Evolutionary conservation across 176 grass and related monocot genomes (phyloP).

Genomic region (Cenchrus purpureus): DNA sequence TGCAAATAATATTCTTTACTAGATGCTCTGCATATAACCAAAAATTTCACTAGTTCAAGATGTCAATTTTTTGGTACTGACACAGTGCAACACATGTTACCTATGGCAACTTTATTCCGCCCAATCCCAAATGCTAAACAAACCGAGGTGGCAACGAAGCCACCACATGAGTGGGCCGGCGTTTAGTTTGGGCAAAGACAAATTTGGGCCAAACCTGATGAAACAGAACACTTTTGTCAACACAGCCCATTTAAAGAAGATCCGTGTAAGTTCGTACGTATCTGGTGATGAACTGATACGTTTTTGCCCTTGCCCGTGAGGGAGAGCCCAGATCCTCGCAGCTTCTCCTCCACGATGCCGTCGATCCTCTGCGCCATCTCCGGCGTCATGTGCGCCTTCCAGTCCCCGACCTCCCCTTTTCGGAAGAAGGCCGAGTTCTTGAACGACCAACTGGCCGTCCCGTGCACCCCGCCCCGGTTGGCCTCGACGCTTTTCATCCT

Average conservation of each 20-base stretch:
- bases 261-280: no score
- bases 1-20: no score
- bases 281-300: no score
- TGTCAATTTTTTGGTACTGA: no score
- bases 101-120: neutral
- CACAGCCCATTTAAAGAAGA: no score
- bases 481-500: constrained; percentile 32
- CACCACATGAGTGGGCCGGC: no score
- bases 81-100: neutral
- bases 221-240: no score
- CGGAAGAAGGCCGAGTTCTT: constrained; percentile 53
- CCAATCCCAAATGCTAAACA: neutral
- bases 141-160: neutral
- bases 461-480: constrained; percentile 39
- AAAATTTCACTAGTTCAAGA: no score
- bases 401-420: constrained; percentile 54
- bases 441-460: neutral
- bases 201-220: no score
- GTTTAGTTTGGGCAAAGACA: no score
- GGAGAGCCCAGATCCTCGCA: constrained; percentile 40
- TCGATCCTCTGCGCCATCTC: constrained; percentile 53
- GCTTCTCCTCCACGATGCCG: constrained; percentile 41
- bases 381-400: constrained; percentile 43
- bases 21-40: no score
- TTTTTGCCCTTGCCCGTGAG: neutral